Evolutionary conservation across 805 yeast genomes (phyloP).

Genomic region (Kodamaea kaohsiungensis): DNA sequence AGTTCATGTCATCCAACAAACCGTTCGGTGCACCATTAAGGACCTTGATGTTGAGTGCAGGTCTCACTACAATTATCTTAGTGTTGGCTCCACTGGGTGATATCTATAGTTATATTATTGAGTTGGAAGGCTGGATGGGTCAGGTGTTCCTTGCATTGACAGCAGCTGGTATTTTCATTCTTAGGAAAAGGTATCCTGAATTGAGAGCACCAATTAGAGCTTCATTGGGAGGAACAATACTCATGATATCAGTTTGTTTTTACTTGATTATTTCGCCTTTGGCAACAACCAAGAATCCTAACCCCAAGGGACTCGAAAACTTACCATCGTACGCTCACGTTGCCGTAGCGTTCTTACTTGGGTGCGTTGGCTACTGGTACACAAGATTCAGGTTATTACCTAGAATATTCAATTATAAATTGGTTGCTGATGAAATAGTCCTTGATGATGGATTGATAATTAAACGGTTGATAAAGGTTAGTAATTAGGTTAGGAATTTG

Average conservation of each 20-base stretch:
- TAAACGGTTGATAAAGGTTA: conserved; percentile 50
- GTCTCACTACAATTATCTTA: conserved; percentile 42
- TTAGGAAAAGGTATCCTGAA: conserved; percentile 51
- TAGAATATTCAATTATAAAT: conserved; percentile 42
- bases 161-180: conserved; percentile 57
- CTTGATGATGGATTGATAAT: conserved; percentile 60
- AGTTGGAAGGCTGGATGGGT: conserved; percentile 52
- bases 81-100: conserved; percentile 47
- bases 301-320: conserved; percentile 40
- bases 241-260: conserved; percentile 46
- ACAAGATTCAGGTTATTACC: conserved; percentile 53
- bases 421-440: conserved; percentile 40
- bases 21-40: conserved; percentile 59
- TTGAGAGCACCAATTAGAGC: conserved; percentile 54
- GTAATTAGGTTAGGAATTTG: neutral
- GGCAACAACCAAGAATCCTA: conserved; percentile 33
- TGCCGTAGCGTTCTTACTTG: conserved; percentile 40
- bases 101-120: conserved; percentile 51
- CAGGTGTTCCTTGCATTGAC: conserved; percentile 54
- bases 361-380: conserved; percentile 58
- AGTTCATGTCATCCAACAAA: conserved; percentile 53
- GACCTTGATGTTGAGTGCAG: conserved; percentile 45
- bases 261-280: conserved; percentile 56
- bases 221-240: conserved; percentile 45
- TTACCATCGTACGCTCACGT: conserved; percentile 55